These are phyloP conservation scores for Plasmodium adleri DNA, from an alignment of 169 alveolate genomes.

Conservation along the genomic window DNA sequence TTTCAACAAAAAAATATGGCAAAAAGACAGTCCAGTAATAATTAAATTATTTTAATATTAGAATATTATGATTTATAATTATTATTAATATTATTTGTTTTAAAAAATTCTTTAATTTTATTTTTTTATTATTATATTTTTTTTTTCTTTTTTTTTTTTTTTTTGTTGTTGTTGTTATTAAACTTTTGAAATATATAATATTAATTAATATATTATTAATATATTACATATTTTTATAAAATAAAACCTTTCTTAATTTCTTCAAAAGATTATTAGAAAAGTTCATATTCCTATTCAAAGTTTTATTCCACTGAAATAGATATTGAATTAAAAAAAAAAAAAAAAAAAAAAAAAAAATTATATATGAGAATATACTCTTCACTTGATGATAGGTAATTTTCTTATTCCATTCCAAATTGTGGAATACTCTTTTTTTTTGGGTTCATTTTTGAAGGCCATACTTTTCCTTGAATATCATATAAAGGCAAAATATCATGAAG, in stretches of 20 bases:
- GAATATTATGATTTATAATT: neutral
- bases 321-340: neutral
- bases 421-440: constrained; percentile 30
- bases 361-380: neutral
- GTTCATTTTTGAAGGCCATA: constrained; percentile 46
- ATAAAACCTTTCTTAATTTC: no score
- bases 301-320: no score
- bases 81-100: neutral
- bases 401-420: constrained; percentile 32
- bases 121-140: neutral
- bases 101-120: neutral
- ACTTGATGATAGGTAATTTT: no score
- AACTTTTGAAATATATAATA: constrained; percentile 3
- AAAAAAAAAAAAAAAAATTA: constrained; percentile 2
- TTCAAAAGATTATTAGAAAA: no score
- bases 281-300: no score
- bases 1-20: constrained; percentile 31
- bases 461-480: constrained; percentile 59
- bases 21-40: constrained; percentile 26
- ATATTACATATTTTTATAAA: no score
- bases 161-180: neutral
- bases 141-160: constrained; percentile 17
- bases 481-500: constrained; percentile 42
- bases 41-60: neutral
- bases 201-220: neutral